phyloP scores from a whole-genome alignment of 1,284 basidiomycete genomes.

The Puccinia triticina region DNA sequence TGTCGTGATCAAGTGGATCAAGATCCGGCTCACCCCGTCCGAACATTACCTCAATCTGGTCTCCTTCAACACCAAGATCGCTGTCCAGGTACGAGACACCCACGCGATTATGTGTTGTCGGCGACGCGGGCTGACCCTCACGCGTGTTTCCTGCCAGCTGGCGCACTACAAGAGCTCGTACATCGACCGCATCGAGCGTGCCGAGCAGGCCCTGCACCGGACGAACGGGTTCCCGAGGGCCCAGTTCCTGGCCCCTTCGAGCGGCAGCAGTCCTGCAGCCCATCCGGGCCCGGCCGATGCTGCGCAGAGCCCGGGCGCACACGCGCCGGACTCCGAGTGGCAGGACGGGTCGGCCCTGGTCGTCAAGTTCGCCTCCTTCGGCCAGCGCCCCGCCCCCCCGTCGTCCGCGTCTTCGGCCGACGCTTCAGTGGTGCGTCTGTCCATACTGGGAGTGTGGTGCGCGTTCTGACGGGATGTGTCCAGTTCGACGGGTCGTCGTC shows the following conservation, averaged over 20 bases:
- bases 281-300: too few relatives aligned
- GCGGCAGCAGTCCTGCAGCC: too few relatives aligned
- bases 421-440: too few relatives aligned
- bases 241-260: too few relatives aligned
- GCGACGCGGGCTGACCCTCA: too few relatives aligned
- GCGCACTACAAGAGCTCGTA: slow-evolving; percentile 30
- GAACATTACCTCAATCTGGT: background rate
- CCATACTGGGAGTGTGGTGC: too few relatives aligned
- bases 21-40: background rate
- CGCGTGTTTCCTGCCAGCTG: slow-evolving; percentile 2
- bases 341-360: slow-evolving; percentile 4
- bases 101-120: background rate
- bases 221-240: background rate
- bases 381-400: background rate
- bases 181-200: background rate
- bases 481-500: background rate
- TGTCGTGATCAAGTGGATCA: slow-evolving; percentile 30
- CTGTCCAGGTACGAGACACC: background rate
- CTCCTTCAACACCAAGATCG: slow-evolving; percentile 15
- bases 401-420: too few relatives aligned
- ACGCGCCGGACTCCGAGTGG: background rate
- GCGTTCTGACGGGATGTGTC: too few relatives aligned
- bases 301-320: too few relatives aligned
- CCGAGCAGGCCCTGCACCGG: background rate
- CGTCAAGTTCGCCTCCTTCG: slow-evolving; percentile 23